Evolutionary conservation across 345 rosid species (phyloP), one percentile per base, ranked within the genome.

Genomic region (Arabidopsis suecica): DNA sequence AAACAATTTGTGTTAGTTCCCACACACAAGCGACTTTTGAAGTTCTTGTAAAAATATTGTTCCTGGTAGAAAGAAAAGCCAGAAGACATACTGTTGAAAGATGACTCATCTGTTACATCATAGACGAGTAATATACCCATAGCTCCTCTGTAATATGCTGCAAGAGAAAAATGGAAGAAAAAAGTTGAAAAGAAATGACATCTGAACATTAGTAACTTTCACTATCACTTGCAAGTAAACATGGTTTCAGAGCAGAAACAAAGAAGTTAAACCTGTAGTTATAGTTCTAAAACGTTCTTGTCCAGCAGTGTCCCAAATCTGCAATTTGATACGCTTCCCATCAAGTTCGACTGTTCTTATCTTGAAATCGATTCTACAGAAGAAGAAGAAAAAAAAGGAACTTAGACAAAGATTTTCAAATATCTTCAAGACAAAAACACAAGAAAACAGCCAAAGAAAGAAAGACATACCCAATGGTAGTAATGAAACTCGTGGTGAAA

Each of bases 61-160:
- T 53, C 4, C 33, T 38, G 53, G 40, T 2, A 64, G 33, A 51
- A 22, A 38, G 51, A 65, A 76, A 32, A 38, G 69, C 20, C 12
- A 58, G 57, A 71, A 71, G 25, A 76, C 72, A 32, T 87, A 89
- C 97, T 91, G 83, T 89, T 91, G 83, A 91, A 91, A 38, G 97
- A 91, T 61, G 97, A 88, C 78, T 91, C 97, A 18, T 91, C 97
- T 32, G 97, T 91, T 60, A 91, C 97, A 81, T 91, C 97, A 61
- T 91, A 91, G 47, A 91, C 95, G 62, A 91, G 89, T 83, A 91
- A 80, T 76, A 91, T 91, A 56, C 97, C 97, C 96, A 89, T 92
- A 36, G 97, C 97, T 84, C 97, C 97, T 37, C 96, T 88, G 82
- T 91, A 91, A 81, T 91, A 91, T 40, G 96, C 97, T 91, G 85